A percentile compares a stretch with the other conserved stretches of the same genome.
phyloP scores from a whole-genome alignment of 2,329 filamentous ascomycete species.

The Aspergillus sp. region DNA sequence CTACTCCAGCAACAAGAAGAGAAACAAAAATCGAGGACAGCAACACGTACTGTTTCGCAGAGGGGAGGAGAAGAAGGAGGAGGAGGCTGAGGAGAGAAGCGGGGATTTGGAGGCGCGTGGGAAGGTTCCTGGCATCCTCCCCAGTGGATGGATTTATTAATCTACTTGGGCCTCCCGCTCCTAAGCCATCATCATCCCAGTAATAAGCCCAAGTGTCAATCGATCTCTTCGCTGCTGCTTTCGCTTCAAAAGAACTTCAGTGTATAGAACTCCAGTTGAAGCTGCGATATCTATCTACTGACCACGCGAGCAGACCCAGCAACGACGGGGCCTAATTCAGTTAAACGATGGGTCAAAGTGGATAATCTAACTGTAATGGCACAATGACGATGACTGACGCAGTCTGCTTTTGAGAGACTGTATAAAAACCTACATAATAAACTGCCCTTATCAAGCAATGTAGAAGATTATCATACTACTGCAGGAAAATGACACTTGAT shows the following conservation, averaged over 20 bases:
- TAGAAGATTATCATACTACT: neutral
- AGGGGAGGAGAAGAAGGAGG: constrained; percentile 3
- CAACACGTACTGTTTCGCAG: neutral
- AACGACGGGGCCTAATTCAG: neutral
- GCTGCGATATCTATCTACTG: neutral
- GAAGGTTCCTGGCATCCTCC: constrained; percentile 9
- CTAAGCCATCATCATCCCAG: constrained; percentile 1
- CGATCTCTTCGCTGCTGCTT: neutral
- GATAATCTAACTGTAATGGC: neutral
- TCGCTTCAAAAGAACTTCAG: neutral
- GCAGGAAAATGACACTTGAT: neutral
- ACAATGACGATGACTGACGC: neutral
- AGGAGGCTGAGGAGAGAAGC: constrained; percentile 15
- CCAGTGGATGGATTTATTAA: constrained; percentile 17
- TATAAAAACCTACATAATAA: neutral
- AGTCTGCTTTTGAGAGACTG: neutral
- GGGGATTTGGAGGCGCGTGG: constrained; percentile 12
- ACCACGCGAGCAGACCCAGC: neutral
- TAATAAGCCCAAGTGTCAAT: neutral
- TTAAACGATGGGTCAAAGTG: too few relatives aligned
- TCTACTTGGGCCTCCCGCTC: constrained; percentile 5
- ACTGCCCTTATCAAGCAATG: neutral
- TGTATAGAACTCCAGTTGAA: neutral
- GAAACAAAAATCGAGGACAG: neutral
- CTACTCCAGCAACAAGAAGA: neutral